Evolutionary conservation across 129 eudicot species (phyloP), one percentile per base, ranked within the genome.

Genomic region (Sambucus nigra): DNA sequence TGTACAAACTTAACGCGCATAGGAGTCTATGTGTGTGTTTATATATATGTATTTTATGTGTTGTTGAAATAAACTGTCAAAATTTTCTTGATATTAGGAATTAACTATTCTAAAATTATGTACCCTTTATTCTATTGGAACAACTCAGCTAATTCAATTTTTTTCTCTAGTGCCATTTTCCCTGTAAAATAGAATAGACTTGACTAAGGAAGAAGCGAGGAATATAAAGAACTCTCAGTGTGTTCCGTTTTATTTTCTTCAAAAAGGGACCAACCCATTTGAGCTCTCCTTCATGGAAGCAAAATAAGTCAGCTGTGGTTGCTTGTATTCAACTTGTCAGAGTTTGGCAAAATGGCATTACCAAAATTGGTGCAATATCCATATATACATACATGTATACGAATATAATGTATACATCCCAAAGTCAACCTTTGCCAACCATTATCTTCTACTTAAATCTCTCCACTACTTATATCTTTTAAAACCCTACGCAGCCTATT

Each of bases 341-440:
- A 76, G 84, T 82, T 77, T 51, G 92, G 85, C 85, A 47, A 68
- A 55, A 60, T 49, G 35, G 68, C 79, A 82, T 60, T 71, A 61
- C 48, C 53, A 53, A 60, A 77, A 15, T 55, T 66, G 66, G 60
- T 66, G 60, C 75, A 52, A 70, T 49, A 2, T 63, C 21, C 55
- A 35, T 35, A 35, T 8, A 35, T 35, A 35, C 42, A 35, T 35
- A 35, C 42, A 15, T 15, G 42, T 35, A 29, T 4, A 35, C 13
- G 42, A 2, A 35, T 42, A 16, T 16, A 42, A 42, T 42, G n/a
- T 42, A 16, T 42, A 15, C n/a, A 42, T 42, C 19, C 15, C 4
- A 42, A 42, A 42, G 48, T 42, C 48, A 42, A 42, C 48, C 48
- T 42, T 42, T 42, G 48, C 48, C 48, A 42, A 42, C 48, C 20